These are phyloP conservation scores for Leccinum arenicola DNA, from an alignment of 768 basidiomycete genomes.

Conservation along the genomic window DNA sequence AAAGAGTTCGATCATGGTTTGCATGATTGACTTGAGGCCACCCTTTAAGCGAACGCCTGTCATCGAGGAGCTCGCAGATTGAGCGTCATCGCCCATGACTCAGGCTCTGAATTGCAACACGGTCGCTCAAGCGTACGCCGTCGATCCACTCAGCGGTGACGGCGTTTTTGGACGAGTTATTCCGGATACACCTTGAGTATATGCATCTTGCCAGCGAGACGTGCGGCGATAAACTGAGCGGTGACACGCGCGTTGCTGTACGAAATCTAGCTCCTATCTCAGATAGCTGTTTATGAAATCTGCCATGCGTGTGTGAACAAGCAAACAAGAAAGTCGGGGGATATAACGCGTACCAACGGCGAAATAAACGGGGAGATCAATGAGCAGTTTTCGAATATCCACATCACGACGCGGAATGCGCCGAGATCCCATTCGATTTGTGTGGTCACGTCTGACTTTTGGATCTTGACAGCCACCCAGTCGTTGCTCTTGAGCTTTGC, in stretches of 20 bases:
- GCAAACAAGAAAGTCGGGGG: neutral
- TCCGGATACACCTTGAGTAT: conserved; percentile 75
- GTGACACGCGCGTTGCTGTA: conserved; percentile 70
- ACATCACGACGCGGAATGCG: conserved; percentile 70
- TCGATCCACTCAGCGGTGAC: conserved; percentile 87
- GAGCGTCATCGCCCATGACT: conserved; percentile 49
- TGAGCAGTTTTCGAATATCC: conserved; percentile 72
- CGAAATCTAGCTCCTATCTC: conserved; percentile 79
- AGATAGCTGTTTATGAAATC: conserved; percentile 82
- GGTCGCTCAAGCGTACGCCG: conserved; percentile 69
- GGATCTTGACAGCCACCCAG: conserved; percentile 91
- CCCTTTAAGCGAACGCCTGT: conserved; percentile 42
- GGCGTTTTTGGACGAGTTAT: conserved; percentile 68
- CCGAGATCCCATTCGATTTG: conserved; percentile 86
- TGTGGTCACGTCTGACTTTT: conserved; percentile 83
- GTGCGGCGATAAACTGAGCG: conserved; percentile 57
- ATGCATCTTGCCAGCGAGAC: conserved; percentile 65
- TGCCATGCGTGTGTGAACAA: conserved; percentile 18
- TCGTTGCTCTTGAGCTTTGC: conserved; percentile 54
- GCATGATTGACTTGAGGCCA: conserved; percentile 68
- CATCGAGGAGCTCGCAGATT: too few relatives aligned
- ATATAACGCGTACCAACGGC: conserved; percentile 54
- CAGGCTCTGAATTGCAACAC: conserved; percentile 45
- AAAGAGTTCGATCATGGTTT: conserved; percentile 84
- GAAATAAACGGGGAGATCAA: conserved; percentile 89